Conservation (phyloP, 2,329 filamentous ascomycete genomes). For the Sporothrix globosa region DNA sequence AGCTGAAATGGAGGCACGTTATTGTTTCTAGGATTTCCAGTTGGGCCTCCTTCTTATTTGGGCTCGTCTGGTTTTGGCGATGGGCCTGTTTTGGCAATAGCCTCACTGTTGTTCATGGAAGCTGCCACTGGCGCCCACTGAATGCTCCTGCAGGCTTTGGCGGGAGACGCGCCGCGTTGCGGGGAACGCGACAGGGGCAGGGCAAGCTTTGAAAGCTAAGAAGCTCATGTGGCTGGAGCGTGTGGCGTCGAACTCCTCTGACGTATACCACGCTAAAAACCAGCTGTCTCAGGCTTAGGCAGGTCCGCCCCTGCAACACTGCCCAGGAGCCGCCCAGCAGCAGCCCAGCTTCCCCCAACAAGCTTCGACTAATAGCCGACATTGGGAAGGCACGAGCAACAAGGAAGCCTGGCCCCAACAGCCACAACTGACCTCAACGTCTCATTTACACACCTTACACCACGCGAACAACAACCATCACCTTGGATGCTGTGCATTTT, state of each 20-base stretch:
- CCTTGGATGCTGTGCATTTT: constrained; percentile 18
- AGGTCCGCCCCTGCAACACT: constrained; percentile 27
- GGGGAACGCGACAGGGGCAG: constrained; percentile 28
- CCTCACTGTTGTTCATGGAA: constrained; percentile 19
- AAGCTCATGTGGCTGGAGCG: constrained; percentile 26
- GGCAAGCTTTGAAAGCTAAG: background rate
- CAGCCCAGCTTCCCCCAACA: constrained; percentile 13
- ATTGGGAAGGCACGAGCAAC: background rate
- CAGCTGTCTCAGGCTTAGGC: constrained; percentile 27
- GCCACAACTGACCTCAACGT: background rate
- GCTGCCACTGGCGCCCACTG: constrained; percentile 23
- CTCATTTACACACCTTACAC: background rate
- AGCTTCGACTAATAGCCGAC: constrained; percentile 28
- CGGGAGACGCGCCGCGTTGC: constrained; percentile 31
- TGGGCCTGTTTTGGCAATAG: constrained; percentile 15
- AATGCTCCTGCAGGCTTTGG: constrained; percentile 5
- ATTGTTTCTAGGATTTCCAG: background rate
- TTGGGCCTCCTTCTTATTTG: background rate
- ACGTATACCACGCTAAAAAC: constrained; percentile 17
- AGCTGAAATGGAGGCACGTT: background rate
- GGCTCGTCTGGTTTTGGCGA: background rate
- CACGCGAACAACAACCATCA: background rate
- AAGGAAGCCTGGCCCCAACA: background rate
- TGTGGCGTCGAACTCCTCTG: constrained; percentile 18
- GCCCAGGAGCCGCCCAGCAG: constrained; percentile 15